These are phyloP conservation scores for Conoideocrella luteorostrata DNA, from an alignment of 2,329 filamentous ascomycete species.

Conservation along the genomic window DNA sequence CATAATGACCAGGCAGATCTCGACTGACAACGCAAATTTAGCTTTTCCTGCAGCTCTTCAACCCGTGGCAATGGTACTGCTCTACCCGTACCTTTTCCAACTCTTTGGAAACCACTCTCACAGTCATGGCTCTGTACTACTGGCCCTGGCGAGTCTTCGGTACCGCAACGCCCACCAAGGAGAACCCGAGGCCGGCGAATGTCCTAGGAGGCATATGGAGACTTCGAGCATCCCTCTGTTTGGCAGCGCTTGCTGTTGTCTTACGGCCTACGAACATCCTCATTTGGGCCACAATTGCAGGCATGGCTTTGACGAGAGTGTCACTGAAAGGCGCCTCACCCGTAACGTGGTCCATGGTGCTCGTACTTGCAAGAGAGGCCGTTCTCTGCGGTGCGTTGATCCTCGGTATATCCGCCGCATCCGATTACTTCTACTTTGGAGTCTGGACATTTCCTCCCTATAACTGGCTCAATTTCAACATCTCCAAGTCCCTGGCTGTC, in stretches of 20 bases:
- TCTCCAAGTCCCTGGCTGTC: conserved; percentile 77
- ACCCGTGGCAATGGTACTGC: conserved; percentile 91
- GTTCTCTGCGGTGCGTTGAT: conserved; percentile 56
- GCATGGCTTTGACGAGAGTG: conserved; percentile 36
- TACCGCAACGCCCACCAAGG: conserved; percentile 31
- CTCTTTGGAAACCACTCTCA: conserved; percentile 84
- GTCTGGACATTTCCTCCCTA: conserved; percentile 84
- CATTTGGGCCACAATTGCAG: conserved; percentile 68
- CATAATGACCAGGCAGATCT: no score
- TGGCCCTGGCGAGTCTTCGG: conserved; percentile 79
- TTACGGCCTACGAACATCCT: conserved; percentile 84
- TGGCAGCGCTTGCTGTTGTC: conserved; percentile 77
- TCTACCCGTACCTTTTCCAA: conserved; percentile 93
- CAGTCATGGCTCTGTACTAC: conserved; percentile 67
- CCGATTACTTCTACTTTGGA: conserved; percentile 75
- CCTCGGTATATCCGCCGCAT: conserved; percentile 55
- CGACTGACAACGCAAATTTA: no score
- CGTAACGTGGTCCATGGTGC: conserved; percentile 35
- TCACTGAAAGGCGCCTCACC: conserved; percentile 31
- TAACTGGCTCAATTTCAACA: conserved; percentile 84
- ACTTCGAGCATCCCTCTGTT: conserved; percentile 55
- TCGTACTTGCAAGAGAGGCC: conserved; percentile 56
- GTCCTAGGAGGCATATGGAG: conserved; percentile 20
- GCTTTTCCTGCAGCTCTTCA: conserved; percentile 31
- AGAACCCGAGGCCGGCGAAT: conserved; percentile 27